phyloP scores from a whole-genome alignment of 176 grass and related monocot genomes.

The Pontederia paniculata region DNA sequence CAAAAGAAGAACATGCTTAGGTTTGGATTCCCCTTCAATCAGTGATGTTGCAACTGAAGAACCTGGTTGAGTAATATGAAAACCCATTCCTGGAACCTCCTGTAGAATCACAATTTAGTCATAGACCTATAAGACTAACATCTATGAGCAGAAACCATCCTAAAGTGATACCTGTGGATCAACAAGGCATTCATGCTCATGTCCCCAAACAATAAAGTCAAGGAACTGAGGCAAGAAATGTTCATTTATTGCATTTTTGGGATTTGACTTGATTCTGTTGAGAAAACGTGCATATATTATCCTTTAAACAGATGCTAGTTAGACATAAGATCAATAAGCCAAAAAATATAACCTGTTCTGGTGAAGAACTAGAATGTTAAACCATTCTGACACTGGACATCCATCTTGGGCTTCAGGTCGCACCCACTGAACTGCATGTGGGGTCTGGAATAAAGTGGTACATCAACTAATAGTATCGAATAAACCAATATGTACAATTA shows the following conservation, averaged over 20 bases:
- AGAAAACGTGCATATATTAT: background rate
- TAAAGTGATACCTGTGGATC: slow-evolving; percentile 55
- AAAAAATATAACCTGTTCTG: slow-evolving; percentile 47
- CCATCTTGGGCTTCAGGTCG: slow-evolving; percentile 40
- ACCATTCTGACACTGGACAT: slow-evolving; percentile 45
- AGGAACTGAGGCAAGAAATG: slow-evolving; percentile 54
- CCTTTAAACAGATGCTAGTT: background rate
- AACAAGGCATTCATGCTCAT: slow-evolving; percentile 78
- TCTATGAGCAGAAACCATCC: background rate
- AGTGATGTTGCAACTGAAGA: slow-evolving; percentile 77
- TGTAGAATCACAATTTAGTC: slow-evolving; percentile 10
- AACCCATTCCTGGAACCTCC: slow-evolving; percentile 73
- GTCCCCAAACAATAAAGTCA: slow-evolving; percentile 78
- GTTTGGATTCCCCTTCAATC: slow-evolving; percentile 54
- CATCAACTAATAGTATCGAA: slow-evolving; percentile 19
- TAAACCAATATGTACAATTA: slow-evolving; percentile 2
- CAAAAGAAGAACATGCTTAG: slow-evolving; percentile 62
- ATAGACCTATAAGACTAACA: background rate
- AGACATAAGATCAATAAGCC: background rate
- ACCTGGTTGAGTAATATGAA: slow-evolving; percentile 81
- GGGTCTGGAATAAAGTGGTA: slow-evolving; percentile 34
- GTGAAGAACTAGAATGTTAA: slow-evolving; percentile 81
- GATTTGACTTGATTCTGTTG: slow-evolving; percentile 34
- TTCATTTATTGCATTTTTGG: slow-evolving; percentile 50
- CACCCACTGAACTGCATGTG: slow-evolving; percentile 58